A percentile compares a stretch with the other conserved stretches of the same genome.
phyloP scores from a whole-genome alignment of 73 alveolate species.

The Paramecium octaurelia region DNA sequence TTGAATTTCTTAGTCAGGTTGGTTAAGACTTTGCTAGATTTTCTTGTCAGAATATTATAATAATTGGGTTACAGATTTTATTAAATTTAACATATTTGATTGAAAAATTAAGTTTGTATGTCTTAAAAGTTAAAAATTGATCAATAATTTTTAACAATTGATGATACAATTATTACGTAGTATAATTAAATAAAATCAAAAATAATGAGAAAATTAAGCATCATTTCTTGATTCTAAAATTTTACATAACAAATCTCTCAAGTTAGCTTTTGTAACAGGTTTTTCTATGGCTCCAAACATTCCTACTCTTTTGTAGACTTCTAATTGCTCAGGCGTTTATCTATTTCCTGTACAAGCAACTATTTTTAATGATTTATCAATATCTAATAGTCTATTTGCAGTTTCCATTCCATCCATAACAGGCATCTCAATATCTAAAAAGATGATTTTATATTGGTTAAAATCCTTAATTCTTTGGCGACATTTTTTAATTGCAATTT shows the following conservation, averaged over 20 bases:
- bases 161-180: too few species aligned
- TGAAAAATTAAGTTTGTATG: too few species aligned
- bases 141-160: too few species aligned
- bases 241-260: neutral
- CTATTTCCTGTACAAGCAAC: neutral
- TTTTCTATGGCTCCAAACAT: conserved; percentile 4
- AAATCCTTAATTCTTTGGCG: neutral
- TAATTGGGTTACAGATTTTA: too few species aligned
- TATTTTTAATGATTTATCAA: neutral
- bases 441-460: neutral
- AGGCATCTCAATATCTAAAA: conserved; percentile 41
- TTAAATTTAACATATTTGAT: too few species aligned
- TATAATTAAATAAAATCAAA: neutral
- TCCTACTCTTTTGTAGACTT: neutral
- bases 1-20: too few species aligned
- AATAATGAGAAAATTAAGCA: conserved; percentile 23
- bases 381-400: neutral
- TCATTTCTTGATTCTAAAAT: neutral
- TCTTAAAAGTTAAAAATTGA: neutral
- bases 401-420: conserved; percentile 44
- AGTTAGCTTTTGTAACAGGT: neutral
- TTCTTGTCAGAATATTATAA: too few species aligned
- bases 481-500: neutral
- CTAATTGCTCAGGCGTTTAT: neutral
- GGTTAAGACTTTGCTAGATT: too few species aligned